Evolutionary conservation across 1,284 basidiomycete genomes (phyloP).

Genomic region (Mycena citricolor): DNA sequence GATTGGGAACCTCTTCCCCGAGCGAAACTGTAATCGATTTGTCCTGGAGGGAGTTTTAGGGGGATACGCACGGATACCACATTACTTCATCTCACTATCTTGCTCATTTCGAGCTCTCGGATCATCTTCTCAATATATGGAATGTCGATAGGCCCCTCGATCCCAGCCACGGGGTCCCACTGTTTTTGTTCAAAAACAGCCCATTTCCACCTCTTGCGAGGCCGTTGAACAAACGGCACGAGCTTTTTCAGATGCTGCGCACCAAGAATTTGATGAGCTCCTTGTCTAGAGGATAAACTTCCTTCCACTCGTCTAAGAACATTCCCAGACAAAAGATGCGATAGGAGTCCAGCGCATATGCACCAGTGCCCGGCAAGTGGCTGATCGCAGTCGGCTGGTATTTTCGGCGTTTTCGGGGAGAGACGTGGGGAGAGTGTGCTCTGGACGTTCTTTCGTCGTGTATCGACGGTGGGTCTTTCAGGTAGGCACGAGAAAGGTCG

Average conservation of each 20-base stretch:
- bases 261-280: conserved; percentile 61
- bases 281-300: conserved; percentile 59
- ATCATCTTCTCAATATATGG: conserved; percentile 39
- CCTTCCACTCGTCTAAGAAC: conserved; percentile 51
- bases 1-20: conserved; percentile 57
- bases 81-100: neutral
- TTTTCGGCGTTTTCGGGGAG: conserved; percentile 20
- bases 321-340: conserved; percentile 55
- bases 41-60: neutral
- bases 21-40: conserved; percentile 39
- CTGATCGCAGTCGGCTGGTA: conserved; percentile 50
- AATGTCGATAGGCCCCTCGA: conserved; percentile 34
- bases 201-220: conserved; percentile 60
- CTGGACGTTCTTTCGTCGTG: conserved; percentile 27
- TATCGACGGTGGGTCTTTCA: conserved; percentile 40
- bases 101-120: conserved; percentile 30
- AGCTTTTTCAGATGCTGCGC: conserved; percentile 22
- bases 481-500: conserved; percentile 44
- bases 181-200: conserved; percentile 45
- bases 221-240: conserved; percentile 1
- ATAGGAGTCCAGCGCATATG: conserved; percentile 68
- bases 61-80: neutral
- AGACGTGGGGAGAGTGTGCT: conserved; percentile 12
- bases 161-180: conserved; percentile 48
- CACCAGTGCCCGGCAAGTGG: conserved; percentile 56